These are phyloP conservation scores for Isoetes engelmannii DNA, from an alignment of 83 land plant genomes.

Conservation along the genomic window DNA sequence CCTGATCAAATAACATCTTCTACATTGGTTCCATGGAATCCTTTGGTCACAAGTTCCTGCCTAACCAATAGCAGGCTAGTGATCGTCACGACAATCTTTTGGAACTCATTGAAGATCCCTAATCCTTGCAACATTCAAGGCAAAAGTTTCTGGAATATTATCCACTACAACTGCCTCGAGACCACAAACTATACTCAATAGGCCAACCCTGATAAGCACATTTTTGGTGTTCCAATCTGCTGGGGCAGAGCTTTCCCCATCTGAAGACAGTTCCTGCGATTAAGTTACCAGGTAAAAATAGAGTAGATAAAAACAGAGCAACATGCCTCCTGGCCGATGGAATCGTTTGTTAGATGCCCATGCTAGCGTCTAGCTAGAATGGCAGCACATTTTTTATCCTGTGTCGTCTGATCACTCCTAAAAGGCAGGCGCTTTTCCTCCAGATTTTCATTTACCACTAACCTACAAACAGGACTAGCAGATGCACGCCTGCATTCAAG, in stretches of 20 bases:
- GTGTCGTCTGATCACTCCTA: no score
- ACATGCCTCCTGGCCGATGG: no score
- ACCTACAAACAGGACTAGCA: no score
- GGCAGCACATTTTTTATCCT: no score
- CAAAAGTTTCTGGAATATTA: conserved; percentile 69
- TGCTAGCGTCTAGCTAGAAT: no score
- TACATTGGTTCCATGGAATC: conserved; percentile 18
- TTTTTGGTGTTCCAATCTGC: conserved; percentile 50
- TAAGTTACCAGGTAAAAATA: no score
- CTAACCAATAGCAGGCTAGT: conserved; percentile 42
- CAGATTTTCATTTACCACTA: no score
- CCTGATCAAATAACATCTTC: conserved; percentile 24
- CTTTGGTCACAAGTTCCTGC: conserved; percentile 24
- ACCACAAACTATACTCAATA: conserved; percentile 49
- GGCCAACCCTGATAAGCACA: conserved; percentile 58
- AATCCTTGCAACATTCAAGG: conserved; percentile 53
- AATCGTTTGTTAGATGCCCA: no score
- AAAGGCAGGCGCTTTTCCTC: no score
- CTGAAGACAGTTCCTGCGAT: no score
- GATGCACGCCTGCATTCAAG: no score
- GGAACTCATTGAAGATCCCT: conserved; percentile 62
- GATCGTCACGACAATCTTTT: conserved; percentile 63
- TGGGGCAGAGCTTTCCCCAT: conserved; percentile 2
- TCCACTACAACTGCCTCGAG: conserved; percentile 46
- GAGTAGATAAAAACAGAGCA: no score